phyloP scores from a whole-genome alignment of 73 alveolate genomes.

The Urostyla sp. region DNA sequence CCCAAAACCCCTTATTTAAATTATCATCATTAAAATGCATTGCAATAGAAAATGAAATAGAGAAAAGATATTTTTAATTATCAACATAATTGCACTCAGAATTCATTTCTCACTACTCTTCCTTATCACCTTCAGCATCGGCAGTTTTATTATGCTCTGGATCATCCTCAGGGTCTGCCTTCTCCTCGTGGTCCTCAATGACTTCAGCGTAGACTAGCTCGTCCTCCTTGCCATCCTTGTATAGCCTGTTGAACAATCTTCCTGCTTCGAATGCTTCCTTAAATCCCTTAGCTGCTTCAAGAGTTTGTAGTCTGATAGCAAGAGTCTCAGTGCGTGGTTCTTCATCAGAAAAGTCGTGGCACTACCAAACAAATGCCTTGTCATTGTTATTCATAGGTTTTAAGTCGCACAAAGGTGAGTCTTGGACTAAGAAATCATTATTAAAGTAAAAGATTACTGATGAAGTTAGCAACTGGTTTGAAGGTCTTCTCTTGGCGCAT shows the following conservation, averaged over 20 bases:
- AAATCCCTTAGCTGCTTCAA: constrained; percentile 82
- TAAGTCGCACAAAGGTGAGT: constrained; percentile 85
- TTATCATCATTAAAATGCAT: too few relatives aligned
- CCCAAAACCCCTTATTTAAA: not conserved
- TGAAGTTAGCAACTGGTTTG: constrained; percentile 86
- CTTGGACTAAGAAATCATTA: constrained; percentile 51
- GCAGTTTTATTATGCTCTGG: constrained; percentile 69
- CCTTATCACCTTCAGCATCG: constrained; percentile 37
- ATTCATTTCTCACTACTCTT: constrained; percentile 49
- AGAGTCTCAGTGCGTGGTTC: constrained; percentile 76
- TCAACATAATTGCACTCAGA: not conserved
- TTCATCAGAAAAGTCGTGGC: constrained; percentile 88
- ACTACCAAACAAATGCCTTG: constrained; percentile 82
- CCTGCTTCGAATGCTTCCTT: constrained; percentile 89
- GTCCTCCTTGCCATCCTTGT: constrained; percentile 73
- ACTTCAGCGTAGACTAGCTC: constrained; percentile 84
- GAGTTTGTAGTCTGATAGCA: constrained; percentile 79
- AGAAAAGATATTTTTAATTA: not conserved
- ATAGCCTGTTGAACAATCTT: constrained; percentile 73
- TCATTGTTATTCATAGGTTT: constrained; percentile 87
- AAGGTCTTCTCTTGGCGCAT: constrained; percentile 93
- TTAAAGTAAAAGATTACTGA: constrained; percentile 25
- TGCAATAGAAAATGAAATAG: not conserved
- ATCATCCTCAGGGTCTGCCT: constrained; percentile 42
- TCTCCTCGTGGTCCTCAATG: constrained; percentile 70